Conservation (phyloP, 1,284 basidiomycete species). For the Sporisorium scitamineum region DNA sequence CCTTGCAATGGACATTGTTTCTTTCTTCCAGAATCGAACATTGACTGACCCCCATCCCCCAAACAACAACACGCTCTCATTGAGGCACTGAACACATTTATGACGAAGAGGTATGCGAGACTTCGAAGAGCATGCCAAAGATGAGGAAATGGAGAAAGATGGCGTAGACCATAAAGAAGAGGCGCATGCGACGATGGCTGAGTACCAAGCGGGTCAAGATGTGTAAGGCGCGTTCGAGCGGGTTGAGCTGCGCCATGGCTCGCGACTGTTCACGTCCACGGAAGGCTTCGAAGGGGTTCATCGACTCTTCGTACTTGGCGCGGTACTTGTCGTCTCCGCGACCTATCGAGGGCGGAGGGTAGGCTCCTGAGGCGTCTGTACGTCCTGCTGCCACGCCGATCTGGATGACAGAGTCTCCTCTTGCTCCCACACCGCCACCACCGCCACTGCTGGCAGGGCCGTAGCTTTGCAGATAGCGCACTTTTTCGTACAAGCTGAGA, state of each 20-base stretch:
- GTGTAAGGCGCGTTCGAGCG: slow-evolving; percentile 88
- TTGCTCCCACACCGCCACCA: slow-evolving; percentile 12
- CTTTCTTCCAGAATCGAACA: not conserved
- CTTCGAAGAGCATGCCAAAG: slow-evolving; percentile 74
- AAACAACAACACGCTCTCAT: not conserved
- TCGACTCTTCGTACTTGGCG: slow-evolving; percentile 90
- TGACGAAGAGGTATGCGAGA: slow-evolving; percentile 28
- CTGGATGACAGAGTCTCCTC: slow-evolving; percentile 20
- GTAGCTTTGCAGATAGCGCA: slow-evolving; percentile 63
- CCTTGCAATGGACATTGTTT: not conserved
- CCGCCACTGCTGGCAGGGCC: slow-evolving; percentile 12
- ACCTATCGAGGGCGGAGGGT: slow-evolving; percentile 12
- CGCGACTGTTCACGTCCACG: slow-evolving; percentile 90
- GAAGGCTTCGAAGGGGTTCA: slow-evolving; percentile 98
- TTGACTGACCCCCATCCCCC: not conserved
- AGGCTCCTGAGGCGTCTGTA: slow-evolving; percentile 30
- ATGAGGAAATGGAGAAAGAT: slow-evolving; percentile 81
- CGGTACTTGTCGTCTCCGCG: slow-evolving; percentile 81
- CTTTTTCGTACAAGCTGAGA: slow-evolving; percentile 64
- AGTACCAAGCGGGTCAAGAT: slow-evolving; percentile 85
- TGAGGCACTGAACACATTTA: slow-evolving; percentile 33
- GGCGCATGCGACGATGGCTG: slow-evolving; percentile 78
- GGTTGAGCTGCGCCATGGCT: slow-evolving; percentile 90
- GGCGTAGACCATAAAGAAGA: slow-evolving; percentile 85
- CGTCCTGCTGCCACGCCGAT: slow-evolving; percentile 21